Evolutionary conservation across 2,329 filamentous ascomycete species (phyloP), one percentile per base, ranked within the genome.

Genomic region (Bretziella fagacearum): DNA sequence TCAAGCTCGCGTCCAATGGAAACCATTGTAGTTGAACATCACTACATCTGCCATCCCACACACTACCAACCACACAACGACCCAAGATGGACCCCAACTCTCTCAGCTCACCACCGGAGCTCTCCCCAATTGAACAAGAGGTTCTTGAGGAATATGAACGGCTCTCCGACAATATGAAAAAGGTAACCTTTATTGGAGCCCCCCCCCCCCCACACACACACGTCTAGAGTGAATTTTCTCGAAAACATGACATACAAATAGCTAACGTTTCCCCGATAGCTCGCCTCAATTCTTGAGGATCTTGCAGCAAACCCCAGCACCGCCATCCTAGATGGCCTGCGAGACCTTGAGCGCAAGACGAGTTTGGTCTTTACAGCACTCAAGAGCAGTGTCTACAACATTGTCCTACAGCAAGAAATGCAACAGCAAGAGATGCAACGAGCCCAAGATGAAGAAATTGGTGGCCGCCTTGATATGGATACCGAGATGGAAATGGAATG

Each of bases 351-450:
- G 68, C 73, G 91, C 56, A 95, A 96, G 69, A 95, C 89, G 36
- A 86, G 85, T 55, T 69, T 94, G 47, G 89, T 95, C 18, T 96
- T 93, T 63, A 98, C 91, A 52, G 65, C 96, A 59, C 72, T 98
- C 59, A 98, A 98, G 68, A 89, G 91, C 15, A 96, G 89, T 62
- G 91, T 98, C 53, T 98, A 98, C 66, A 93, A 84, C 60, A 98
- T 98, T 66, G 87, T 98, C 52, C 63, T 98, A 67, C 89, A 98
- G 72, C 89, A 96, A 71, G 84, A 96, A 72, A 85, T 93, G 57
- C 41, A 48, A 35, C 49, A 51, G 18, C 45, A 48, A 17, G 49
- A 51, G 32, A 22, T 45, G 42, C 37, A 51, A 42, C 33, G 56
- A 44, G 55, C 60, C 26, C 58, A 55, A 43, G 51, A 58, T 51